A percentile compares a stretch with the other conserved stretches of the same genome.
phyloP scores from a whole-genome alignment of 306 rosid species.

The Datisca glomerata region DNA sequence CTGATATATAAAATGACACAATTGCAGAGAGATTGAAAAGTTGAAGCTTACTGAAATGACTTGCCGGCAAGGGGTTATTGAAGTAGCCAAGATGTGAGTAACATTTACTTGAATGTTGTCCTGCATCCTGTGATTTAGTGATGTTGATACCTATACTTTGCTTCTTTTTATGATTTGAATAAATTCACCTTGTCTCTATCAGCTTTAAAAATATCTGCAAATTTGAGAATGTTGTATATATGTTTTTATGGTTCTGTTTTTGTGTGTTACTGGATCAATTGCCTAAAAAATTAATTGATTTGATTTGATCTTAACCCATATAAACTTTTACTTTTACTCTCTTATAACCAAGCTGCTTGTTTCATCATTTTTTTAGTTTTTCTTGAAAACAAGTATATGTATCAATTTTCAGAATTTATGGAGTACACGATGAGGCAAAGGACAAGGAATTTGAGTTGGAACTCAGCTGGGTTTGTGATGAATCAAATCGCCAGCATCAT shows the following conservation, averaged over 20 bases:
- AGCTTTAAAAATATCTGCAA: not conserved
- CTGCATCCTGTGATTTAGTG: slow-evolving; percentile 8
- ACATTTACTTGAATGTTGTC: not conserved
- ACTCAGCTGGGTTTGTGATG: slow-evolving; percentile 98
- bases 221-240: not conserved
- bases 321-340: too few species aligned
- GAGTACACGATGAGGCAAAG: slow-evolving; percentile 95
- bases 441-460: slow-evolving; percentile 94
- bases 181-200: too few species aligned
- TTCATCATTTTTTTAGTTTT: too few species aligned
- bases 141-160: not conserved
- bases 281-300: too few species aligned
- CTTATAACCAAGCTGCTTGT: too few species aligned
- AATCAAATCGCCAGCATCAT: slow-evolving; percentile 82
- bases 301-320: too few species aligned
- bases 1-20: slow-evolving; percentile 10
- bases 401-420: slow-evolving; percentile 51
- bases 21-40: slow-evolving; percentile 89
- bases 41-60: slow-evolving; percentile 84
- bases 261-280: not conserved
- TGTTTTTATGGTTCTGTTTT: not conserved
- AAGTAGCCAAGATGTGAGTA: slow-evolving; percentile 97
- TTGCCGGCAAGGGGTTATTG: slow-evolving; percentile 90
- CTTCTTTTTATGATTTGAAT: too few species aligned
- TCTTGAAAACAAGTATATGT: not conserved